Base-by-base conservation (phyloP, 352 stramenopile genomes). In the Globisporangium sylvaticum region DNA sequence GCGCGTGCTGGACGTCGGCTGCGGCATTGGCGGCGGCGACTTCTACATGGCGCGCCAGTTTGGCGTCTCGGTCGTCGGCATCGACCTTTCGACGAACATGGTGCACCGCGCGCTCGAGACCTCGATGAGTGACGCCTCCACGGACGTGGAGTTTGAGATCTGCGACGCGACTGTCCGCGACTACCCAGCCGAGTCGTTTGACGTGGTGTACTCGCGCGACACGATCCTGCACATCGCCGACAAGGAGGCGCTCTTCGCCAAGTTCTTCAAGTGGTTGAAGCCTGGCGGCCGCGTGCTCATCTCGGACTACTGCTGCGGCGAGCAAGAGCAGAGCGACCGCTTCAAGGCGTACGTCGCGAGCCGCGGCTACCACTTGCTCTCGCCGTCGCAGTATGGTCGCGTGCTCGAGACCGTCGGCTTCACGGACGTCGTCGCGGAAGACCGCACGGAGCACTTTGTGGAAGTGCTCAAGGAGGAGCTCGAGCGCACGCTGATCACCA, bases 21-120 rank as follows among this genome's bases (percentile, higher is more conserved):
- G 91, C 64, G 91, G 91, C 27, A 96, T 97, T 55, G 91, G 91
- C n/a, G 91, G 91, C 22, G 94, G 90, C 1, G 85, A 89, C 34
- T 88, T 95, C 62, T 97, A 97, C 72, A 90, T 97, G 70, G 90
- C 90, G 14, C 95, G 96, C 48, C 84, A 95, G 60, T 90, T 98
- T 31, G 88, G 84, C 25, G 80, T 90, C 29, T 85, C 89, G 1
- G 83, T 91, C 9, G 76, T 91, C 14, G 83, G 81, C 22, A 91
- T 91, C 61, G 83, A 91, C 66, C 69, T 91, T 15, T 91, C 83
- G 22, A 89, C 81, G 15, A 91, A 91, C 67, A 91, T 91, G 83
- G 78, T 91, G 25, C 79, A 91, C 59, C 81, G 81, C 4, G 81
- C 83, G 8, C 72, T 91, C n/a, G 83, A 91, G 66, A 78, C 66